phyloP scores from a whole-genome alignment of 352 stramenopile genomes.

The Phytophthora meadii region DNA sequence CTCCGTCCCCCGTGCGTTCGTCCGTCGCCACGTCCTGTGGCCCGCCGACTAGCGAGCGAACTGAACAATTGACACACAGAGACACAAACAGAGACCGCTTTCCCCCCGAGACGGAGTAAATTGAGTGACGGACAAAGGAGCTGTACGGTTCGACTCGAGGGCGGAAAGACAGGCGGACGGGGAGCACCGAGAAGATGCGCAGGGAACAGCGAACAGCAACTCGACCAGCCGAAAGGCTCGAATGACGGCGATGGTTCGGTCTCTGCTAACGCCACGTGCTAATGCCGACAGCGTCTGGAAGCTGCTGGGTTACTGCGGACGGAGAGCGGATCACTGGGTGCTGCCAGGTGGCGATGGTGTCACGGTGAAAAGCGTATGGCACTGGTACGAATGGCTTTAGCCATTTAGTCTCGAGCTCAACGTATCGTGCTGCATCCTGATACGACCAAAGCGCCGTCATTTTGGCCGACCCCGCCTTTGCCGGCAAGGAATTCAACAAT shows the following conservation, averaged over 20 bases:
- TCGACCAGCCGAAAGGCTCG: not conserved
- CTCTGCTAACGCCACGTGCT: constrained; percentile 13
- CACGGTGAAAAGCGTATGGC: not conserved
- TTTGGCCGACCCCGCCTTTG: too few relatives aligned
- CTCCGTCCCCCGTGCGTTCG: not conserved
- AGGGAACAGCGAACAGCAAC: constrained; percentile 35
- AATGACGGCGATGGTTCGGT: not conserved
- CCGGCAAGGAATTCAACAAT: too few relatives aligned
- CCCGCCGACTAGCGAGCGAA: constrained; percentile 38
- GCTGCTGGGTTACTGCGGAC: not conserved
- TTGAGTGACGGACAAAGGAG: constrained; percentile 4
- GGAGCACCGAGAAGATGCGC: constrained; percentile 38
- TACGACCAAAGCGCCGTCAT: too few relatives aligned
- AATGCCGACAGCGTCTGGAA: constrained; percentile 2
- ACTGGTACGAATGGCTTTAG: too few relatives aligned
- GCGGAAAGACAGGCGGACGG: constrained; percentile 31
- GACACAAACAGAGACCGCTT: not conserved
- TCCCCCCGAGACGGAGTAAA: constrained; percentile 21
- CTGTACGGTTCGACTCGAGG: constrained; percentile 30
- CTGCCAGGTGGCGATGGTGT: constrained; percentile 7
- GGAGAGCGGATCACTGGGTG: constrained; percentile 8
- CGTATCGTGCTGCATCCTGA: too few relatives aligned
- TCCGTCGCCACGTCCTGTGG: constrained; percentile 15
- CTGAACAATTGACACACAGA: constrained; percentile 12
- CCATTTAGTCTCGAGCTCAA: too few relatives aligned